Evolutionary conservation across 768 basidiomycete species (phyloP).

Genomic region (Arthromyces matolae): DNA sequence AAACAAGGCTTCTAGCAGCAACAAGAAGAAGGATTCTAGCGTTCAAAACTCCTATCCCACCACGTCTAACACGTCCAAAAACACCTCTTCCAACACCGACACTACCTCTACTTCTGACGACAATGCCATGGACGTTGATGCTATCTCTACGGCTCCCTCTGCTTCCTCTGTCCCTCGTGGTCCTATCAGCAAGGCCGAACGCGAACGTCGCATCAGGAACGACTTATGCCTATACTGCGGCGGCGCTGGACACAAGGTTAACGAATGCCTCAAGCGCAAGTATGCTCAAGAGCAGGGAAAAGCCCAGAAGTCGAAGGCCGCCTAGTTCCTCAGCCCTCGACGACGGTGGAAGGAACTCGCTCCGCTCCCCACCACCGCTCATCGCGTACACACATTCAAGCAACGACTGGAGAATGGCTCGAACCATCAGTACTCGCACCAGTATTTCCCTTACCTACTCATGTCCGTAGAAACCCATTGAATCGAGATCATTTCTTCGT

Average conservation of each 20-base stretch:
- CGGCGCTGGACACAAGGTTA: slow-evolving; percentile 23
- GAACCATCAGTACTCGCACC: slow-evolving; percentile 16
- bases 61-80: background rate
- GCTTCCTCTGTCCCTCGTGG: slow-evolving; percentile 13
- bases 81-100: slow-evolving; percentile 1
- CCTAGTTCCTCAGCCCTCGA: slow-evolving; percentile 27
- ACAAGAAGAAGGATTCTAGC: slow-evolving; percentile 8
- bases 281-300: slow-evolving; percentile 19
- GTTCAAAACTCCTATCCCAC: slow-evolving; percentile 4
- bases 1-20: slow-evolving; percentile 1
- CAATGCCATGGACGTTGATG: slow-evolving; percentile 32
- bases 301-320: slow-evolving; percentile 24
- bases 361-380: slow-evolving; percentile 7
- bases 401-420: slow-evolving; percentile 17
- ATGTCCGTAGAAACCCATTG: slow-evolving; percentile 10
- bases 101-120: slow-evolving; percentile 15
- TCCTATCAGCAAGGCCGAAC: slow-evolving; percentile 26
- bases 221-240: slow-evolving; percentile 36
- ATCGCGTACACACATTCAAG: slow-evolving; percentile 16
- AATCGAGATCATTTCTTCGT: slow-evolving; percentile 27
- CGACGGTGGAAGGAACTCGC: slow-evolving; percentile 22
- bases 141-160: slow-evolving; percentile 9
- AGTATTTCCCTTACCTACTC: slow-evolving; percentile 16
- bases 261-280: slow-evolving; percentile 24
- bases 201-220: slow-evolving; percentile 18